Base-by-base conservation (phyloP, 441 rosid genomes). In the Daphne laureola region DNA sequence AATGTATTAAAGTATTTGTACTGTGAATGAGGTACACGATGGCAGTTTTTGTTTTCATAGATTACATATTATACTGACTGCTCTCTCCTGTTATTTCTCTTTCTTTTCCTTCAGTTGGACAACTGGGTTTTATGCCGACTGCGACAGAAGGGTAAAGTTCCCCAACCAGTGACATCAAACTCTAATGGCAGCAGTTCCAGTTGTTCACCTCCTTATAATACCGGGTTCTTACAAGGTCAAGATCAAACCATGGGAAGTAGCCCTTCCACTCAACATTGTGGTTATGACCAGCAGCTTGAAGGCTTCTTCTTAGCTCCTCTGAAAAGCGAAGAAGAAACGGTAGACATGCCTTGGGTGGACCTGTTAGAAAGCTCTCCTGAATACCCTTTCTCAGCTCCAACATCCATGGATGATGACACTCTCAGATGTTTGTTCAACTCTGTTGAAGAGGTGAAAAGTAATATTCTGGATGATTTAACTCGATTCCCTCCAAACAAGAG, bases 101-200 rank as follows among this genome's bases (percentile, higher is more conserved):
- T 31, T 7, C 38, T 7, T 9, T 31, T 8, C 51, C 48, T 40
- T 57, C 11, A 78, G 78, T 63, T 78, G 70, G 80, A 74, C 46
- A 68, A 78, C 8, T 72, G 75, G 72, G 80, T 74, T 27, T 57
- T 74, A 49, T 72, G 76, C 47, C 72, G 74, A 53, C 68, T 74
- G 9, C 54, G 58, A 23, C 63, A 48, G 45, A 65, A 53, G 45
- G 51, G 46, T 51, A 64, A 53, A 45, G 35, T 17, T 26, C 43
- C 51, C 11, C 49, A 21, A 51, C 58, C 49, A 36, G 52, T 16
- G 41, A 49, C 16, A 47, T 43, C 49, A 12, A n/a, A 40, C 31
- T 43, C 41, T 61, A 49, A 47, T 16, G 31, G 46, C 18, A 53
- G 64, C 36, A 54, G 25, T 21, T 66, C 49, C 14, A 31, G 38